Conservation (phyloP, 2,329 filamentous ascomycete genomes). For the Colletotrichum chrysophilum region DNA sequence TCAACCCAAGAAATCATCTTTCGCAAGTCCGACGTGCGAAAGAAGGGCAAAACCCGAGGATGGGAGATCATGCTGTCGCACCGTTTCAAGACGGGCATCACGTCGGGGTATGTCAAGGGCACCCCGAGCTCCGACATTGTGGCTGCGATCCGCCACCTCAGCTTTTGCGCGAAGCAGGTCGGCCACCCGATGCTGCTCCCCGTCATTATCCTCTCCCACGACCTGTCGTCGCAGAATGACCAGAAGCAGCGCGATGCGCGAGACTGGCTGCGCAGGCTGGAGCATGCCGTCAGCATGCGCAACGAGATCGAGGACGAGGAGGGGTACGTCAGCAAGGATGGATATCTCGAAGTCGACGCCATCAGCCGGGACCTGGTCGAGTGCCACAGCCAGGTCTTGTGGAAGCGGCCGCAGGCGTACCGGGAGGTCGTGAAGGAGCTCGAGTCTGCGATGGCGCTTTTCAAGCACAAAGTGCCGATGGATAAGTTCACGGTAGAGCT, state of each 20-base stretch:
- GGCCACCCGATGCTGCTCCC: conserved; percentile 65
- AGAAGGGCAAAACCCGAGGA: conserved; percentile 66
- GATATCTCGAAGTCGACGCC: conserved; percentile 61
- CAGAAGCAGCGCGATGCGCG: conserved; percentile 67
- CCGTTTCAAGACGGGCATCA: conserved; percentile 58
- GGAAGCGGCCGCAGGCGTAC: conserved; percentile 68
- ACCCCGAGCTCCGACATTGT: conserved; percentile 62
- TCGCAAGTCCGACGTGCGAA: conserved; percentile 70
- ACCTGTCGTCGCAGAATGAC: conserved; percentile 61
- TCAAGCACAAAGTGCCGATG: conserved; percentile 34
- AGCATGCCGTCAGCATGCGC: conserved; percentile 66
- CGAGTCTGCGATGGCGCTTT: conserved; percentile 51
- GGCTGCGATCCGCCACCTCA: conserved; percentile 54
- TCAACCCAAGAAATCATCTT: conserved; percentile 60
- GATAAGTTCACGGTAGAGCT: conserved; percentile 35
- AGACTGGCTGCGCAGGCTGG: conserved; percentile 65
- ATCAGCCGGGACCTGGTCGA: conserved; percentile 68
- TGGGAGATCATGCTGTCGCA: conserved; percentile 70
- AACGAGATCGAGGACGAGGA: conserved; percentile 63
- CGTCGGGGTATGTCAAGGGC: conserved; percentile 66
- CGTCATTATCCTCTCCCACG: conserved; percentile 62
- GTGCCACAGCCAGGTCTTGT: conserved; percentile 66
- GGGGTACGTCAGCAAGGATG: conserved; percentile 55
- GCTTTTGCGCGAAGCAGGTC: conserved; percentile 51
- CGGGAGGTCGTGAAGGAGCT: conserved; percentile 57